phyloP scores from a whole-genome alignment of 1,284 basidiomycete species.

The Sphaerobolus stellatus region DNA sequence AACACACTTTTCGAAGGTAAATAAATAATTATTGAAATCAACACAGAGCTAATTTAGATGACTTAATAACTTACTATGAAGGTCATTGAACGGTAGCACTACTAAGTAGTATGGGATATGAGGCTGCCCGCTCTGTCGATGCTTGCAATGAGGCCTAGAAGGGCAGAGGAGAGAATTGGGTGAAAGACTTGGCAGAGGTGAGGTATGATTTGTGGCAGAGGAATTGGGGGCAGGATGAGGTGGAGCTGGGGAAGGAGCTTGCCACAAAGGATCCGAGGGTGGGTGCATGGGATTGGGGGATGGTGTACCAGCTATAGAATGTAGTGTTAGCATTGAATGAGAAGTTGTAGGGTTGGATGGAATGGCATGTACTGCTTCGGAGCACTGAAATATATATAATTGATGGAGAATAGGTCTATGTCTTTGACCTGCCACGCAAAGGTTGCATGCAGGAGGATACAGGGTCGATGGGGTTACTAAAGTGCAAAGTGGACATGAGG shows the following conservation, averaged over 20 bases:
- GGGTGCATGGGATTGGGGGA: slow-evolving; percentile 80
- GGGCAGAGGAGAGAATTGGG: too few species aligned
- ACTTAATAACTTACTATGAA: too few species aligned
- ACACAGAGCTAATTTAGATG: too few species aligned
- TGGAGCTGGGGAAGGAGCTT: slow-evolving; percentile 88
- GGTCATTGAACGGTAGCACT: too few species aligned
- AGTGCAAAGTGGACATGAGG: too few species aligned
- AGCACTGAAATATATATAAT: neutral
- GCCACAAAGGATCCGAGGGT: slow-evolving; percentile 81
- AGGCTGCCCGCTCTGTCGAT: too few species aligned
- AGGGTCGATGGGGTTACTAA: too few species aligned
- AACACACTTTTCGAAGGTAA: too few species aligned
- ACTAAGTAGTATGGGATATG: too few species aligned
- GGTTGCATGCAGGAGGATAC: neutral
- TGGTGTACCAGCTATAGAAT: slow-evolving; percentile 75
- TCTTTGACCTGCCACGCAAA: neutral
- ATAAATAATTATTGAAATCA: too few species aligned
- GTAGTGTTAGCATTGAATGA: neutral
- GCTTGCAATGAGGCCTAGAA: too few species aligned
- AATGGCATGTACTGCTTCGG: neutral
- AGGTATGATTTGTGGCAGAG: slow-evolving; percentile 96
- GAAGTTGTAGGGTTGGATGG: neutral
- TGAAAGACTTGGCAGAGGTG: slow-evolving; percentile 88
- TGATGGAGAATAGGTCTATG: neutral
- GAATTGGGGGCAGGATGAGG: slow-evolving; percentile 86